Conservation (phyloP, 805 yeast species). For the Debaryomyces tyrocola region DNA sequence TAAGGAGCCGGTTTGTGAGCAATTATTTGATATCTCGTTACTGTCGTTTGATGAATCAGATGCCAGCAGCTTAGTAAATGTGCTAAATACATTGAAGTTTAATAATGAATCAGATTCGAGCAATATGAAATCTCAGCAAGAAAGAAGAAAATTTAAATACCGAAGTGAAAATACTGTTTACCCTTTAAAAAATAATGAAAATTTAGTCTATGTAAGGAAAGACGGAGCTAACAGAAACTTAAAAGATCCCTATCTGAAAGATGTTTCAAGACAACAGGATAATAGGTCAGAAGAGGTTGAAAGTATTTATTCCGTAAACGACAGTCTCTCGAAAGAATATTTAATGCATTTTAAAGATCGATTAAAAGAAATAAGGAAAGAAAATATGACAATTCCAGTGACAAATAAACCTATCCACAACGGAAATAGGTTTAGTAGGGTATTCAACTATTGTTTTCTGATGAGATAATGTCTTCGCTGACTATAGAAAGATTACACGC, state of each 20-base stretch:
- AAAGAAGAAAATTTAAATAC: no score
- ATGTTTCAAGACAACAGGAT: neutral
- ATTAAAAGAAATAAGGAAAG: neutral
- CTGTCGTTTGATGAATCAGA: neutral
- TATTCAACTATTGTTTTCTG: neutral
- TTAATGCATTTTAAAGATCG: neutral
- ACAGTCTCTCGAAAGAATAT: neutral
- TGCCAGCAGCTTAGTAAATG: neutral
- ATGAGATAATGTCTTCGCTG: neutral
- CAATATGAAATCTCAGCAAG: no score
- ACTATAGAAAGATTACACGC: no score
- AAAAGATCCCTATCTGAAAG: no score
- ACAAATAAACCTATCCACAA: neutral
- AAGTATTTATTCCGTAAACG: neutral
- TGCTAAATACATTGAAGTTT: neutral
- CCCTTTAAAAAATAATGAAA: no score
- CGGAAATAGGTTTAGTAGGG: neutral
- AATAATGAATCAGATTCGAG: neutral
- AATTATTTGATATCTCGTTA: neutral
- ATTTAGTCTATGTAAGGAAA: no score
- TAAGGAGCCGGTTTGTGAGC: no score
- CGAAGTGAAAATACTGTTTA: no score
- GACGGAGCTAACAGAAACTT: no score
- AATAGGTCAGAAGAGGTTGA: neutral
- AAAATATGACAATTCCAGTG: neutral